Base-by-base conservation (phyloP, 164 flowering plant genomes). In the Platanus orientalis region DNA sequence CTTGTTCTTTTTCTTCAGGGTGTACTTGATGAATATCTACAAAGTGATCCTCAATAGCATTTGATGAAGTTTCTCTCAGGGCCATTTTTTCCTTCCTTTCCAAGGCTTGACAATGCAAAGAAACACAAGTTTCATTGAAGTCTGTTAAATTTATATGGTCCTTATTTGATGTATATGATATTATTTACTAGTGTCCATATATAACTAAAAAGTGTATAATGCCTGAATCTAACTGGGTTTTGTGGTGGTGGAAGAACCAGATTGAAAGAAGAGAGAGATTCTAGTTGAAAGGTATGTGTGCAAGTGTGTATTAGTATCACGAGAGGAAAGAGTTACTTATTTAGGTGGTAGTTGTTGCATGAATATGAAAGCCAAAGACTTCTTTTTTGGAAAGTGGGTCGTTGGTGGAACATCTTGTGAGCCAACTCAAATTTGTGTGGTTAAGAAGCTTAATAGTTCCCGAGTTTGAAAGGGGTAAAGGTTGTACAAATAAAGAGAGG, bases 11-110 rank as follows among this genome's bases (percentile, higher is more conserved):
- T 51, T 80, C 83, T 61, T 81, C 79, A 0, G 66, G 73, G 5
- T 70, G 30, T 25, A 74, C 81, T 65, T 82, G 82, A 63, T 83
- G 89, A 63, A 88, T 77, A 30, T 88, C 95, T 0, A 80, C 71
- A 32, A 76, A 79, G 52, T 78, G 77, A 44, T 70, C 64, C 9
- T 54, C 47, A 23, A 40, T 44, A n/a, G 77, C 58, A 53, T 42
- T 62, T 44, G 73, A 64, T 54, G 72, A 53, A 48, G 58, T 44
- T 55, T 58, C 56, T 67, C 40, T 61, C 54, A 25, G 62, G 23
- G 75, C 83, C 84, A 77, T 76, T 62, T 68, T 69, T 49, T 19
- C 1, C 16, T 17, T 27, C 44, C 24, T 16, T 54, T 1, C 12
- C 19, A 34, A 14, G 6, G 39, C 39, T 9, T 32, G 39, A 55